Evolutionary conservation across 345 rosid species (phyloP), one percentile per base, ranked within the genome.

Genomic region (Citrus glauca): DNA sequence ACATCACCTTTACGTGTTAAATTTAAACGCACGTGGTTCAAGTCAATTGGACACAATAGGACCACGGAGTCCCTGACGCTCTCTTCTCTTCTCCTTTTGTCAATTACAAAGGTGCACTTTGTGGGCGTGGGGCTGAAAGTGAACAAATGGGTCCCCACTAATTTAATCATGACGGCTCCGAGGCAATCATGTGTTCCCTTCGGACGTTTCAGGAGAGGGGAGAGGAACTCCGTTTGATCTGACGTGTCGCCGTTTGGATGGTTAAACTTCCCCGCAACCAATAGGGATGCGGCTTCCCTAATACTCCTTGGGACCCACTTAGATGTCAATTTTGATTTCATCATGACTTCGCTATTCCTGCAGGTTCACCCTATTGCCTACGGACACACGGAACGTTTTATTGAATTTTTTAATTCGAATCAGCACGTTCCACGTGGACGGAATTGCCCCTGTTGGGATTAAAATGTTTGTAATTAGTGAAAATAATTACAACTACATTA

Each of bases 211-310:
- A 48, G 65, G 14, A 30, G 19, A 4, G 72, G 72, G 27, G n/a
- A 48, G 74, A n/a, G 66, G 56, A 69, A 59, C 72, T 56, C 83
- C 74, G 82, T 81, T 59, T 7, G 4, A 19, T 20, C 30, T 77
- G 83, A 79, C 81, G 83, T 82, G 88, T 80, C 75, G 40, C 78
- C 72, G 42, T 72, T 68, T 74, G 62, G 80, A 50, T 80, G 77
- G 78, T 78, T 77, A 76, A 69, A 56, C 78, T 80, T 85, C 37
- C 5, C 77, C 65, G 84, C 85, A 84, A 84, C 90, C 87, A 82
- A 87, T 82, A 62, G 80, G 71, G 83, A 83, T 77, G 86, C 87
- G 70, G 88, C 69, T 82, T 77, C 83, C 42, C 59, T 20, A 85
- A 85, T 75, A 64, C 81, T 60, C 37, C 63, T 57, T 55, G 73